Evolutionary conservation across 805 yeast genomes (phyloP), one percentile per base, ranked within the genome.

Genomic region (Suhomyces sp.): DNA sequence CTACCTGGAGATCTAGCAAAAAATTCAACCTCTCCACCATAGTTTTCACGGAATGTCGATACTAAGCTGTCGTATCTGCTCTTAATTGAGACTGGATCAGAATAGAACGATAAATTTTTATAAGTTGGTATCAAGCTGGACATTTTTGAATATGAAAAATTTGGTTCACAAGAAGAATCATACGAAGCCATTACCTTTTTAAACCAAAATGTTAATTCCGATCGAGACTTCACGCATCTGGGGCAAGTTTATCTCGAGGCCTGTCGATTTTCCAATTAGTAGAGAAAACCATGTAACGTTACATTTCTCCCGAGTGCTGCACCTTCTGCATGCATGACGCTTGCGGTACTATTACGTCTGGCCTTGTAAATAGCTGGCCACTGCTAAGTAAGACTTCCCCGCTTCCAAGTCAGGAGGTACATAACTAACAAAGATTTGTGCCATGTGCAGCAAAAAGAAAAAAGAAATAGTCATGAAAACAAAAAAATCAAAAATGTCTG

Each of bases 1-100:
- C 92, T 71, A 29, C 91, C 91, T n/a, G 92, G 91, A 13, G 87
- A 80, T 47, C 90, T 73, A 20, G 84, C 70, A 37, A 82, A 66
- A 60, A 83, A 78, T 31, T 74, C 77, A 3, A 81, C 78, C 6
- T 63, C 60, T 22, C 60, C 60, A 15, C 57, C 57, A 48, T 67
- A 74, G 19, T 43, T 52, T 4, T 46, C 47, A 5, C 47, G 43
- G 56, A 73, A 80, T 2, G 55, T 46, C 7, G 53, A 25, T 1
- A 49, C 24, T 41, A 77, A 56, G 3, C 51, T 47, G 7, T 55
- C 55, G 52, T 70, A 76, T 49, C 80, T 61, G 3, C 50, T 24
- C 6, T 47, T 22, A 48, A 73, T 69, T 7, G 53, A 49, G 1
- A 54, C 60, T 0, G 66, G 63, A 48, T 67, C 59, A 3, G 76